Evolutionary conservation across 169 alveolate genomes (phyloP).

Genomic region (Plasmodium chabaudi): DNA sequence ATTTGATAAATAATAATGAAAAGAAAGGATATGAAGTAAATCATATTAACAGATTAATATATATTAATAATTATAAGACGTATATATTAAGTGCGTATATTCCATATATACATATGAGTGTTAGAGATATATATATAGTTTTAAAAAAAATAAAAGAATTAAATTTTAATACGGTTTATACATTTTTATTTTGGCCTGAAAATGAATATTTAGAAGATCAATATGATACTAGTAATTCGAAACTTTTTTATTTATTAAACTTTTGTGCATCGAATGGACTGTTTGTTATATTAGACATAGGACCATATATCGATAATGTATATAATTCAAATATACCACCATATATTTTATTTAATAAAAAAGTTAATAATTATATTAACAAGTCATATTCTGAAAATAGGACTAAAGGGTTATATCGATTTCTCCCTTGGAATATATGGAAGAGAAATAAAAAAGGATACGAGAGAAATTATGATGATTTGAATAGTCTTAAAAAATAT

Average conservation of each 20-base stretch:
- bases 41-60: slow-evolving; percentile 63
- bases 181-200: slow-evolving; percentile 76
- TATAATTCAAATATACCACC: slow-evolving; percentile 73
- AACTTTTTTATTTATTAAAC: slow-evolving; percentile 59
- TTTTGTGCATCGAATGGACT: slow-evolving; percentile 77
- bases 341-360: slow-evolving; percentile 53
- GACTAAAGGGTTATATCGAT: slow-evolving; percentile 5
- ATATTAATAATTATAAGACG: slow-evolving; percentile 52
- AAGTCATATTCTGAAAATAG: background rate
- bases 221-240: slow-evolving; percentile 56
- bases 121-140: slow-evolving; percentile 63
- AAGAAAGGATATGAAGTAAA: slow-evolving; percentile 35
- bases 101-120: slow-evolving; percentile 75
- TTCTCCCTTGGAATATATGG: slow-evolving; percentile 8
- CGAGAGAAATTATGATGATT: background rate
- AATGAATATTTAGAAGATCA: slow-evolving; percentile 73
- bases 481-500: slow-evolving; percentile 1
- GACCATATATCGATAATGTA: slow-evolving; percentile 68
- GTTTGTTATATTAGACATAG: slow-evolving; percentile 66
- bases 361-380: slow-evolving; percentile 37
- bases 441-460: background rate
- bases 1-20: background rate
- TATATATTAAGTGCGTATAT: slow-evolving; percentile 72
- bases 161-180: slow-evolving; percentile 75
- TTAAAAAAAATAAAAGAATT: slow-evolving; percentile 72